Percentiles rank a stretch among this genome's conserved stretches.
These are phyloP conservation scores for Eleusine coracana DNA, from an alignment of 176 grass and related monocot species.

Conservation along the genomic window DNA sequence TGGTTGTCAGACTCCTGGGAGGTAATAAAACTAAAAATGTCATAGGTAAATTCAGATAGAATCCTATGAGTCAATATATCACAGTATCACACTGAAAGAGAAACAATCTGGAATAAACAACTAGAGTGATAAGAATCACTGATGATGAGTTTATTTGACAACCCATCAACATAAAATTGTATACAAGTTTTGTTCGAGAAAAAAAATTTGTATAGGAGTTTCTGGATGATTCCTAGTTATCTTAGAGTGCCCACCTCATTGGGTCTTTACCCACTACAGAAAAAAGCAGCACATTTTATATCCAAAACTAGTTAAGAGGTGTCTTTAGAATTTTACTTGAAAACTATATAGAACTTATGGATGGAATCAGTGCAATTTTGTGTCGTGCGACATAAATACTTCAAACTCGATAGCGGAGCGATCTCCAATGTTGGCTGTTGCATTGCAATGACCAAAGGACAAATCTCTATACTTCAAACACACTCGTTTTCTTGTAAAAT, in stretches of 20 bases:
- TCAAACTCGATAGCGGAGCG: too few species aligned
- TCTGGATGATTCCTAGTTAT: too few species aligned
- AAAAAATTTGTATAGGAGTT: too few species aligned
- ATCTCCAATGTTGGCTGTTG: too few species aligned
- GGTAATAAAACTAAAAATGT: not conserved
- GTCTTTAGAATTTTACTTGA: not conserved
- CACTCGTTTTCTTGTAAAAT: too few species aligned
- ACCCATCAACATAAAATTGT: too few species aligned
- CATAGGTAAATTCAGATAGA: not conserved
- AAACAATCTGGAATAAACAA: not conserved
- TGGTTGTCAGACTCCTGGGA: constrained; percentile 56
- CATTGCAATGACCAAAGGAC: too few species aligned
- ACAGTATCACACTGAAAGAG: not conserved
- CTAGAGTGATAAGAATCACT: not conserved
- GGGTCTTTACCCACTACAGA: too few species aligned
- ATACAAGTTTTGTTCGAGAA: too few species aligned
- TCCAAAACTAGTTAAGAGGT: not conserved
- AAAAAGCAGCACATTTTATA: not conserved
- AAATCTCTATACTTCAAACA: too few species aligned
- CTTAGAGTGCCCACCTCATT: too few species aligned
- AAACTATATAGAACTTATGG: not conserved
- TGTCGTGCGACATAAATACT: not conserved
- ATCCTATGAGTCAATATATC: not conserved
- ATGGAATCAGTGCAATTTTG: not conserved
- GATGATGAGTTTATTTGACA: too few species aligned